Percentiles rank a stretch among this genome's conserved stretches.
phyloP scores from a whole-genome alignment of 2,329 filamentous ascomycete genomes.

The Aspergillus sp. region DNA sequence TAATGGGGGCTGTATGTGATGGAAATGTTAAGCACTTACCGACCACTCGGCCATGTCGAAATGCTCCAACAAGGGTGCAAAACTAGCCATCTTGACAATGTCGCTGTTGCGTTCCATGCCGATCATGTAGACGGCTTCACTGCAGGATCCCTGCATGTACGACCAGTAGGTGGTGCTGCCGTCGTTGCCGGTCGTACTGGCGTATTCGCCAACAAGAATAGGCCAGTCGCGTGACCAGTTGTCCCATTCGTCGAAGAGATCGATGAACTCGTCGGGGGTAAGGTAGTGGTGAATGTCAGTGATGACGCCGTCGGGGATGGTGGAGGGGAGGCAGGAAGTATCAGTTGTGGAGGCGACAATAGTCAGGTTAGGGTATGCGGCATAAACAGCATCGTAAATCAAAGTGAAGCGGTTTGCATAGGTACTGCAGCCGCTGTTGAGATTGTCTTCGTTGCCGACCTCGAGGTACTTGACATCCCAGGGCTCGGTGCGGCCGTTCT shows the following conservation, averaged over 20 bases:
- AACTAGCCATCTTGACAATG: slow-evolving; percentile 39
- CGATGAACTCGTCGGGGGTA: slow-evolving; percentile 53
- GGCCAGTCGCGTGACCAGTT: slow-evolving; percentile 46
- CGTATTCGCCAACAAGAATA: slow-evolving; percentile 36
- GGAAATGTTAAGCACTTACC: slow-evolving; percentile 21
- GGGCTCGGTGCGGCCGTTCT: slow-evolving; percentile 61
- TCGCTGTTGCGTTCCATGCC: slow-evolving; percentile 48
- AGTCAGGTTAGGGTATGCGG: slow-evolving; percentile 57
- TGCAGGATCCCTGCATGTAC: slow-evolving; percentile 54
- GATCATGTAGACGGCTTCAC: slow-evolving; percentile 66
- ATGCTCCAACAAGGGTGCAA: slow-evolving; percentile 42
- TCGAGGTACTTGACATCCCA: slow-evolving; percentile 64
- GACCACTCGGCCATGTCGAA: slow-evolving; percentile 38
- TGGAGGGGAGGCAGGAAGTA: slow-evolving; percentile 27
- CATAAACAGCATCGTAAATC: slow-evolving; percentile 61
- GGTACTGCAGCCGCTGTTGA: slow-evolving; percentile 53
- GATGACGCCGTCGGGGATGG: slow-evolving; percentile 40
- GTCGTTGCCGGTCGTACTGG: slow-evolving; percentile 22
- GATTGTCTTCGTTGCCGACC: slow-evolving; percentile 68
- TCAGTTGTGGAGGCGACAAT: slow-evolving; percentile 53
- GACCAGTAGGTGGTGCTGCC: slow-evolving; percentile 25
- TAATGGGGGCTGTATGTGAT: not conserved
- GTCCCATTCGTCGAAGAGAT: slow-evolving; percentile 57
- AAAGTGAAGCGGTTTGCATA: slow-evolving; percentile 60
- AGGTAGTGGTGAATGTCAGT: slow-evolving; percentile 57